A percentile compares a stretch with the other conserved stretches of the same genome.
Evolutionary conservation across 257 asterid species (phyloP).

Genomic region (Coffea eugenioides): DNA sequence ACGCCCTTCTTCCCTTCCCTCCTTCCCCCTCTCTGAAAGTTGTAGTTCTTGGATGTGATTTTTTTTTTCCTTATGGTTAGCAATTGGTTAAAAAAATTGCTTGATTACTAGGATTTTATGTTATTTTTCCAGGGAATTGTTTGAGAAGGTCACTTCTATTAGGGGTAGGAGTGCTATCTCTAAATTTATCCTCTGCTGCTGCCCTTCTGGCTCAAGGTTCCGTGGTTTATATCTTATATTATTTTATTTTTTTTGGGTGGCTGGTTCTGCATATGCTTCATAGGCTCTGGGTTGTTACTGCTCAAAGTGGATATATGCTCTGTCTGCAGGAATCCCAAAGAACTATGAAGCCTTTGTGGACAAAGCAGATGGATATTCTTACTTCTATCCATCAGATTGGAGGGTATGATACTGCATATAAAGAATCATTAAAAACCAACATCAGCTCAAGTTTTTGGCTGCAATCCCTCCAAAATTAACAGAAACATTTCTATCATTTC

Average conservation of each 20-base stretch:
- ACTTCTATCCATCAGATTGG: conserved; percentile 91
- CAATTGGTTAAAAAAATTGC: neutral
- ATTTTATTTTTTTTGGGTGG: neutral
- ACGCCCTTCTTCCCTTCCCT: no score
- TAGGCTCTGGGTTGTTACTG: neutral
- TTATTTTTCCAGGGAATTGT: conserved; percentile 32
- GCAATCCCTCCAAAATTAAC: neutral
- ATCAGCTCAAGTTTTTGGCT: neutral
- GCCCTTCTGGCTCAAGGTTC: conserved; percentile 78
- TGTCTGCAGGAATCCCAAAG: conserved; percentile 48
- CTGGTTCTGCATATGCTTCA: neutral
- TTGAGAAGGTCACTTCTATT: conserved; percentile 51
- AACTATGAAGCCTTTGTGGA: conserved; percentile 59
- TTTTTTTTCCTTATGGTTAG: neutral
- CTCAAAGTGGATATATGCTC: neutral
- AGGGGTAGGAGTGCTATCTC: conserved; percentile 60
- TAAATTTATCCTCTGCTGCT: conserved; percentile 35
- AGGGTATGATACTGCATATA: conserved; percentile 38
- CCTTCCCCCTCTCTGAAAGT: no score
- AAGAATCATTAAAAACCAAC: neutral
- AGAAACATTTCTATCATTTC: neutral
- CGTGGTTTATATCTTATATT: neutral
- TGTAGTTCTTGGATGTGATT: no score
- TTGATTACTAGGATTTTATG: no score
- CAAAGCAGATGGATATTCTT: conserved; percentile 80